These are phyloP conservation scores for Talaromyces sp. DNA, from an alignment of 2,329 filamentous ascomycete species.

Conservation along the genomic window DNA sequence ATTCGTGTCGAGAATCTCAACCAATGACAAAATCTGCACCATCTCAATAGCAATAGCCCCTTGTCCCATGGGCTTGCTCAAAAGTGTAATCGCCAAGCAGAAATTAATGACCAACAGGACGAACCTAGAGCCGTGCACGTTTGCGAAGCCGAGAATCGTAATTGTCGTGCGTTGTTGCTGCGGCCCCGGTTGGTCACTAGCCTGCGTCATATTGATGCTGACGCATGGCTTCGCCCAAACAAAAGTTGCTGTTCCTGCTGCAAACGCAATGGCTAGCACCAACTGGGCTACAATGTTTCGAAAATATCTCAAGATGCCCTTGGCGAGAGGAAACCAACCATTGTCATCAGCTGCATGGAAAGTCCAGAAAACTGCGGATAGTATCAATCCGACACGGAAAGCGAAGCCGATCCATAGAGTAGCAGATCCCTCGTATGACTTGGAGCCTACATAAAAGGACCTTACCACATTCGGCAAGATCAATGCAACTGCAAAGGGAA, in stretches of 20 bases:
- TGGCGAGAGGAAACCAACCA: conserved; percentile 67
- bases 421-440: conserved; percentile 82
- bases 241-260: conserved; percentile 80
- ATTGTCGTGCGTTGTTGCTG: conserved; percentile 48
- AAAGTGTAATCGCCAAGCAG: conserved; percentile 68
- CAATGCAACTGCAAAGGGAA: conserved; percentile 71
- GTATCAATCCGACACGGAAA: conserved; percentile 69
- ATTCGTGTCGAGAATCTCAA: conserved; percentile 61
- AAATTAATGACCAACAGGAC: conserved; percentile 78
- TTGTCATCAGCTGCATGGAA: conserved; percentile 81
- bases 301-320: conserved; percentile 63
- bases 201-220: conserved; percentile 58
- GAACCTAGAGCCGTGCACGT: conserved; percentile 87
- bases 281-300: conserved; percentile 76
- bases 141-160: conserved; percentile 84
- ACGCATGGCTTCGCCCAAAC: conserved; percentile 82
- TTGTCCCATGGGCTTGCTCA: conserved; percentile 92
- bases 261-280: conserved; percentile 72
- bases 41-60: conserved; percentile 76
- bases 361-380: conserved; percentile 79
- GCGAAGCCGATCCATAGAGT: conserved; percentile 77
- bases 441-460: conserved; percentile 74
- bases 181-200: conserved; percentile 22
- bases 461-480: conserved; percentile 74
- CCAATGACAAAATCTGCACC: conserved; percentile 80